These are phyloP conservation scores for Chlorella variabilis DNA, from an alignment of 163 green algal species.

Conservation along the genomic window DNA sequence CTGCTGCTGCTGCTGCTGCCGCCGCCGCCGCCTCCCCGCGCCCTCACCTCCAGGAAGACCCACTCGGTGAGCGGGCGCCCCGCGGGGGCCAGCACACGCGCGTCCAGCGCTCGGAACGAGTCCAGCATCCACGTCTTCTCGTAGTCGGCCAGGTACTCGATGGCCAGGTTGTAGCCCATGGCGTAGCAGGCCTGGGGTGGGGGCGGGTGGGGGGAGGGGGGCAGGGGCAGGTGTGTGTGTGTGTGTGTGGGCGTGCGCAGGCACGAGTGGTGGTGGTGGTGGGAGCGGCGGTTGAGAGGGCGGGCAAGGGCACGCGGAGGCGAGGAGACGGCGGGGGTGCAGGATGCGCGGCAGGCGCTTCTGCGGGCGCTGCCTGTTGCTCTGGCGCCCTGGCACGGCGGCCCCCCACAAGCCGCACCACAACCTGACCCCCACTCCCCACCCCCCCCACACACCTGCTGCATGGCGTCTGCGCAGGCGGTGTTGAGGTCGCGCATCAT, in stretches of 20 bases:
- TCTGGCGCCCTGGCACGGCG: too few species aligned
- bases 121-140: constrained; percentile 97
- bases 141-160: constrained; percentile 94
- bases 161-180: constrained; percentile 93
- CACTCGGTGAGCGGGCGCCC: constrained; percentile 76
- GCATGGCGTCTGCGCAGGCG: constrained; percentile 49
- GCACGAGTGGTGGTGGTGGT: too few species aligned
- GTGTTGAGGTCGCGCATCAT: constrained; percentile 85
- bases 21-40: background rate
- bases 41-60: constrained; percentile 86
- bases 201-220: background rate
- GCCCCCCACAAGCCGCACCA: too few species aligned
- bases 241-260: background rate
- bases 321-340: too few species aligned
- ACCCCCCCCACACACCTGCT: constrained; percentile 54
- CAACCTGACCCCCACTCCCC: background rate
- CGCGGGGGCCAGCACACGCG: constrained; percentile 61
- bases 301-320: too few species aligned
- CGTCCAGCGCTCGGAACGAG: constrained; percentile 80
- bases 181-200: constrained; percentile 71
- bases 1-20: too few species aligned
- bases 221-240: background rate
- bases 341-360: too few species aligned
- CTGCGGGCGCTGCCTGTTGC: too few species aligned
- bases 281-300: too few species aligned